Evolutionary conservation across 2,329 filamentous ascomycete species (phyloP).

Genomic region (Trichoderma sp.): DNA sequence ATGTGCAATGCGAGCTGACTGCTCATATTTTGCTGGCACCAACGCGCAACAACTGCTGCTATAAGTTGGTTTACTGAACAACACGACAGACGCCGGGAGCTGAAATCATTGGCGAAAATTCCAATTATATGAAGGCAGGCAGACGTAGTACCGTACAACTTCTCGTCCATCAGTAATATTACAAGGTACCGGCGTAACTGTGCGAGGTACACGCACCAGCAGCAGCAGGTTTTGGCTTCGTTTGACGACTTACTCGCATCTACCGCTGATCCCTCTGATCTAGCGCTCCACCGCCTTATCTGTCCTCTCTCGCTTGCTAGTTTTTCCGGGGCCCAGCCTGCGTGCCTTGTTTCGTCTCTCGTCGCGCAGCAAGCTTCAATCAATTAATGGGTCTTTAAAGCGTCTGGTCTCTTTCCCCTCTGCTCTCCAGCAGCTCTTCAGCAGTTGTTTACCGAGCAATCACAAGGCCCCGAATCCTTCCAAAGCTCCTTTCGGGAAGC

Average conservation of each 20-base stretch:
- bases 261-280: conserved; percentile 10
- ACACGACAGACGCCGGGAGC: background rate
- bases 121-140: background rate
- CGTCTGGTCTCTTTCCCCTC: background rate
- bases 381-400: conserved; percentile 4
- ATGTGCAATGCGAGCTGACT: conserved; percentile 3
- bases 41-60: background rate
- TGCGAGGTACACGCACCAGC: background rate
- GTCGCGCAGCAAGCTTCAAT: background rate
- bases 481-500: background rate
- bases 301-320: conserved; percentile 21
- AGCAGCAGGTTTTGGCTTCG: background rate
- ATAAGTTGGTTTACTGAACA: background rate
- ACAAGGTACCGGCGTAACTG: background rate
- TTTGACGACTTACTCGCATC: conserved; percentile 1
- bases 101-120: background rate
- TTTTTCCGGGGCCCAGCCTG: conserved; percentile 19
- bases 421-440: background rate
- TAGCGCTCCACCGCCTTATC: conserved; percentile 17
- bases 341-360: background rate
- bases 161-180: background rate
- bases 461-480: background rate
- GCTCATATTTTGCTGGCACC: conserved; percentile 8
- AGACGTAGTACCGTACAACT: background rate
- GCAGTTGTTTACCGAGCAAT: conserved; percentile 10